Evolutionary conservation across 352 stramenopile genomes (phyloP), one percentile per base, ranked within the genome.

Genomic region (Aphanomyces stellatus): DNA sequence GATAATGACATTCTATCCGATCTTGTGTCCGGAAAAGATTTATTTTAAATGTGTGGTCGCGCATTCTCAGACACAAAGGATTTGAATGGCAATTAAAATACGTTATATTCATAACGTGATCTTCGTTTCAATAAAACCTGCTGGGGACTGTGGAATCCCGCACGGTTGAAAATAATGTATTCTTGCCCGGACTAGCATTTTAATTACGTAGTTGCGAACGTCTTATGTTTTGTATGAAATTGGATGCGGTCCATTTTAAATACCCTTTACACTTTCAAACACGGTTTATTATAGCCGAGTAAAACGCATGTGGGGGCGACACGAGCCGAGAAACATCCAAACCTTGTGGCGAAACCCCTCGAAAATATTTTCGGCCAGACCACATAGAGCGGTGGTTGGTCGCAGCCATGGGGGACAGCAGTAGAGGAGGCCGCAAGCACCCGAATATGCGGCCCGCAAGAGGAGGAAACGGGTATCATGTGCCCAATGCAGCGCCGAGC

Each of bases 401-500:
- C 30, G 34, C n/a, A 19, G 53, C 22, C 6, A 64, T 64, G 55
- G 55, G 55, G 40, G 55, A 64, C 40, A 64, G 33, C 22, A 64
- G 55, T 35, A 43, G 55, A 64, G 55, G 55, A 28, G 33, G 55
- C 22, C 55, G 55, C 55, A 49, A 57, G 49, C 49, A 57, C 6
- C 55, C 33, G 35, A 64, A 64, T 28, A n/a, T 46, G 22, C 55
- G 55, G 37, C 55, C 55, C 11, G 27, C 55, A 48, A 19, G 53
- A 43, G 53, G 53, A 46, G 30, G 33, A 62, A n/a, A 30, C 34
- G 49, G 49, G 22, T 30, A 57, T 37, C 53, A 62, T 24, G 19
- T 43, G 2, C 31, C 31, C 34, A 51, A 49, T 35, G 55, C 55
- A 63, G 81, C 80, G 0, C 74, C 74, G 27, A 91, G 90, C 62